These are phyloP conservation scores for Jaltomata sinuosa DNA, from an alignment of 257 asterid species.

Conservation along the genomic window DNA sequence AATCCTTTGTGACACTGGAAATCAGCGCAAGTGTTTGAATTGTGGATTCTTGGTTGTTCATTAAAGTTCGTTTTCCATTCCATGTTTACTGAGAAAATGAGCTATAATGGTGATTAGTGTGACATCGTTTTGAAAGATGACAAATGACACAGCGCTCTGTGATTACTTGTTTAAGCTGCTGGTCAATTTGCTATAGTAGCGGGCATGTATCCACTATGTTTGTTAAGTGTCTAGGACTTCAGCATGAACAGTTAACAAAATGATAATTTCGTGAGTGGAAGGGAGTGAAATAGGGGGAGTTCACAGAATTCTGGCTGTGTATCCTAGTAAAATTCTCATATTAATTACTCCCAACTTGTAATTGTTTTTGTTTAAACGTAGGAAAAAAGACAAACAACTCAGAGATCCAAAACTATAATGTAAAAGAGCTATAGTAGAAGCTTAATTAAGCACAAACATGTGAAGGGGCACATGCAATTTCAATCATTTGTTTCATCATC, in stretches of 20 bases:
- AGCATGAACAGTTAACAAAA: not conserved
- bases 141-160: not conserved
- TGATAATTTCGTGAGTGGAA: not conserved
- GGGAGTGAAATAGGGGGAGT: not conserved
- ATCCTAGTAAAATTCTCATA: no score
- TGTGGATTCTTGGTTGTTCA: not conserved
- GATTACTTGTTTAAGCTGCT: not conserved
- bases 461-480: not conserved
- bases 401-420: no score
- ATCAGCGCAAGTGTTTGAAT: not conserved
- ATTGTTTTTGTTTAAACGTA: no score
- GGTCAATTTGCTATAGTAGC: not conserved
- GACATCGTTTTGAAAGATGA: not conserved
- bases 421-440: not conserved
- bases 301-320: no score
- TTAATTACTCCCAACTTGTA: no score
- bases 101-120: not conserved
- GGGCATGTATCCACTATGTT: not conserved
- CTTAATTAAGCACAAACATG: not conserved
- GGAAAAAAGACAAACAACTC: no score
- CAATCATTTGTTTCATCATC: not conserved
- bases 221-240: no score
- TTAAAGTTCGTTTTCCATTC: not conserved
- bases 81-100: not conserved
- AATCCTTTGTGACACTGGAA: not conserved